phyloP scores from a whole-genome alignment of 2,329 filamentous ascomycete genomes.

The Coleophoma crateriformis region DNA sequence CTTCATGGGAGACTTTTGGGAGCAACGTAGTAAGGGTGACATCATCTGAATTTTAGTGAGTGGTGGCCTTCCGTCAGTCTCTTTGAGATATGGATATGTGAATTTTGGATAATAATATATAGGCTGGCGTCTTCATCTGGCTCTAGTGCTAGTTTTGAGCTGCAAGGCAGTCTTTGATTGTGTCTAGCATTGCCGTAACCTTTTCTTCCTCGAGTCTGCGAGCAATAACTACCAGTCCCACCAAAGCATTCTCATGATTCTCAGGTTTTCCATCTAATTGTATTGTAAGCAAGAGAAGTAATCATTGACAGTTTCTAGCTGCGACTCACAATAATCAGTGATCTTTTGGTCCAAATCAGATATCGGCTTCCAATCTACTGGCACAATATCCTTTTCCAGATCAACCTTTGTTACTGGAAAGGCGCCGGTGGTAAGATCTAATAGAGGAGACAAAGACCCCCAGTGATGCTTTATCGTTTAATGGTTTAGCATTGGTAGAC shows the following conservation, averaged over 20 bases:
- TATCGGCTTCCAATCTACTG: constrained; percentile 14
- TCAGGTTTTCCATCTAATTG: constrained; percentile 15
- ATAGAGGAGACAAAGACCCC: constrained; percentile 4
- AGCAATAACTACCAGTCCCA: constrained; percentile 17
- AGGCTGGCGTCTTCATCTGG: too few relatives aligned
- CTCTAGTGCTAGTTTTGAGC: too few relatives aligned
- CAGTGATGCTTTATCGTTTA: constrained; percentile 2
- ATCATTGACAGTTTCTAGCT: not conserved
- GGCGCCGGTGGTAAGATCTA: constrained; percentile 17
- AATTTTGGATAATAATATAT: too few relatives aligned
- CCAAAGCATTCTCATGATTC: constrained; percentile 19
- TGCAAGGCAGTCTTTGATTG: constrained; percentile 6
- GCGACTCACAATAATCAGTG: constrained; percentile 13
- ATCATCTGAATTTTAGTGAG: too few relatives aligned
- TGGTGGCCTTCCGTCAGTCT: too few relatives aligned
- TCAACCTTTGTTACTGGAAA: constrained; percentile 20
- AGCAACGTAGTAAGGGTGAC: too few relatives aligned
- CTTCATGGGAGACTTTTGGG: too few relatives aligned
- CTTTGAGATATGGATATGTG: too few relatives aligned
- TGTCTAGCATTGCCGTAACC: constrained; percentile 12
- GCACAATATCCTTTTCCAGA: constrained; percentile 14
- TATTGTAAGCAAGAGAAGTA: not conserved
- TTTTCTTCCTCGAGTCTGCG: constrained; percentile 21
- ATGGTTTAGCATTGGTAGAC: not conserved
- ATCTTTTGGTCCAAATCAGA: constrained; percentile 14